These are phyloP conservation scores for Cytospora chrysosperma DNA, from an alignment of 2,329 filamentous ascomycete genomes.

Conservation along the genomic window DNA sequence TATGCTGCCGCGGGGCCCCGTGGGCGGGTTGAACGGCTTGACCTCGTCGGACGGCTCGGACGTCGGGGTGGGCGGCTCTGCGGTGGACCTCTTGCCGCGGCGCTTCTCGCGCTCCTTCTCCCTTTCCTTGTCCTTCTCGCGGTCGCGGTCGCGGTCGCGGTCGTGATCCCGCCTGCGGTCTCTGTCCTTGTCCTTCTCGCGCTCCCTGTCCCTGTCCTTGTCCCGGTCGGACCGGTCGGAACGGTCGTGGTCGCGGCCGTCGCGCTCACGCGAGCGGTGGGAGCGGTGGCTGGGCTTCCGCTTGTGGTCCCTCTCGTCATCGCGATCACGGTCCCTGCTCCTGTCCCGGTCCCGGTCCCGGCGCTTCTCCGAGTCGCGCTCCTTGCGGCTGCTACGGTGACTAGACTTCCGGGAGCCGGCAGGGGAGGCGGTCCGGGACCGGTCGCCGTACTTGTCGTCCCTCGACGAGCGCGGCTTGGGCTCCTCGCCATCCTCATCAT, in stretches of 20 bases:
- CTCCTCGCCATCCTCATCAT: constrained; percentile 20
- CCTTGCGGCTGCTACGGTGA: constrained; percentile 25
- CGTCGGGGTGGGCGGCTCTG: constrained; percentile 34
- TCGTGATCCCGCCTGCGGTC: constrained; percentile 39
- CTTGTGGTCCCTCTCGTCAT: constrained; percentile 27
- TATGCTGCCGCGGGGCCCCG: constrained; percentile 37
- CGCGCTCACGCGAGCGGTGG: constrained; percentile 9
- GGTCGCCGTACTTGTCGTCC: constrained; percentile 24
- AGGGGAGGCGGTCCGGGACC: constrained; percentile 27
- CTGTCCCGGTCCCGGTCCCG: constrained; percentile 30
- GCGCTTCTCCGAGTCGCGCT: constrained; percentile 27
- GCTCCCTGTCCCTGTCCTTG: constrained; percentile 28
- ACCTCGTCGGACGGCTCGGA: constrained; percentile 36
- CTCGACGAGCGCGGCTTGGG: constrained; percentile 19
- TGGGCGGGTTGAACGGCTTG: constrained; percentile 44
- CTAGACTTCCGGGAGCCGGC: constrained; percentile 24
- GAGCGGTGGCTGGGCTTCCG: constrained; percentile 22
- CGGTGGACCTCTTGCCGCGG: constrained; percentile 34
- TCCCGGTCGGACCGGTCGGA: constrained; percentile 22
- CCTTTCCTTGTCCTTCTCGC: constrained; percentile 24
- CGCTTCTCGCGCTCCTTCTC: constrained; percentile 36
- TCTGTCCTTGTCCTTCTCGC: constrained; percentile 39
- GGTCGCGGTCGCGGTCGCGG: constrained; percentile 36
- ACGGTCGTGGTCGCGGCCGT: constrained; percentile 24
- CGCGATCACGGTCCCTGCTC: constrained; percentile 31